Conservation (phyloP, 495 filamentous ascomycete genomes). For the Xylaria sp. region DNA sequence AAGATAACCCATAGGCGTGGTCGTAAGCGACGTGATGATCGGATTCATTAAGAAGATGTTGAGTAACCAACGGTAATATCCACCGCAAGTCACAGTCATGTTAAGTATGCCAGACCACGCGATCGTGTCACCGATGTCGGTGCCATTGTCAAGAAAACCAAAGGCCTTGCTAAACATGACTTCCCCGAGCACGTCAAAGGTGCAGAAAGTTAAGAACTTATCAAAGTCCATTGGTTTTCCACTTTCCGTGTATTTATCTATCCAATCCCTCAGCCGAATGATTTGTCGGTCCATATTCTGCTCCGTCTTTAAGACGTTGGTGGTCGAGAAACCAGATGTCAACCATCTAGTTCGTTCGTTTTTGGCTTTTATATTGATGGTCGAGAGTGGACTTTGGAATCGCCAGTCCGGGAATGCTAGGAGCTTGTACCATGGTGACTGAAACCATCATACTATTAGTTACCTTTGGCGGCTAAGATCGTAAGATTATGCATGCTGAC, state of each 20-base stretch:
- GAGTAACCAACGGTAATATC: conserved; percentile 50
- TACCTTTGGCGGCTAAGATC: not conserved
- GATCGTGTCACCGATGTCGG: conserved; percentile 51
- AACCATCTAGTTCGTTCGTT: conserved; percentile 45
- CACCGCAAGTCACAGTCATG: conserved; percentile 43
- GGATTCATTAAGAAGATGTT: conserved; percentile 51
- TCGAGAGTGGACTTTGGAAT: conserved; percentile 55
- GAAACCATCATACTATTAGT: not conserved
- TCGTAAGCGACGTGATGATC: conserved; percentile 46
- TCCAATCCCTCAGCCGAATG: conserved; percentile 38
- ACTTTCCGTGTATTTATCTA: conserved; percentile 38
- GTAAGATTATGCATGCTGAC: conserved; percentile 11
- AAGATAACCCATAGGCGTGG: conserved; percentile 51
- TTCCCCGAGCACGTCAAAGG: conserved; percentile 47
- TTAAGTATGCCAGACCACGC: conserved; percentile 22
- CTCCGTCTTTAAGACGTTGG: conserved; percentile 51
- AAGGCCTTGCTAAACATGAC: conserved; percentile 43
- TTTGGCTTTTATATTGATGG: conserved; percentile 45
- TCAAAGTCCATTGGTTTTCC: conserved; percentile 40
- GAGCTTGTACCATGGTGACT: conserved; percentile 39
- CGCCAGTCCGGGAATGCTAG: conserved; percentile 49
- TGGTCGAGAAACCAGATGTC: conserved; percentile 47
- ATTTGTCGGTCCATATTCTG: conserved; percentile 47
- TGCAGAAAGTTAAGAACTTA: conserved; percentile 49
- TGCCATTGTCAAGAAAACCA: conserved; percentile 50